Evolutionary conservation across 108 stramenopile species (phyloP).

Genomic region (Nitzschia palea): DNA sequence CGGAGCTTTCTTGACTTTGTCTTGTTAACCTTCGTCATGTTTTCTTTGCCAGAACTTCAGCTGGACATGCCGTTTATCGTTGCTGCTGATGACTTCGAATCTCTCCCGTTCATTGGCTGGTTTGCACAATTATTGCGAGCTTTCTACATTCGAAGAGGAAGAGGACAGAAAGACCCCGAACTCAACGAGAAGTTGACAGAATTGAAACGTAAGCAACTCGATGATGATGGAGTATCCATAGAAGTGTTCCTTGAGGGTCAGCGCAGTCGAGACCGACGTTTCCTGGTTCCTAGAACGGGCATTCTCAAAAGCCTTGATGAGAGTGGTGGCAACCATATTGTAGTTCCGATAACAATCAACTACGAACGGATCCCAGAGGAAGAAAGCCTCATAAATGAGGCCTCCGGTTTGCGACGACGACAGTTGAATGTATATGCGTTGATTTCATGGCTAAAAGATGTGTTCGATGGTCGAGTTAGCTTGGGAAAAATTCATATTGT

Average conservation of each 20-base stretch:
- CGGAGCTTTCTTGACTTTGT: constrained; percentile 87
- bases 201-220: constrained; percentile 15
- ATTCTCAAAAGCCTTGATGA: constrained; percentile 59
- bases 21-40: constrained; percentile 71
- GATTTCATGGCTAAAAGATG: constrained; percentile 35
- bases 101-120: constrained; percentile 75
- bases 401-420: constrained; percentile 21
- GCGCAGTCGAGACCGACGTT: constrained; percentile 79
- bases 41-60: constrained; percentile 83
- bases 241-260: constrained; percentile 89
- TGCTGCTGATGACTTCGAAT: constrained; percentile 75
- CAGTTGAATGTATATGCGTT: constrained; percentile 18
- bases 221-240: constrained; percentile 27
- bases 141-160: constrained; percentile 71
- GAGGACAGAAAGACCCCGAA: constrained; percentile 40
- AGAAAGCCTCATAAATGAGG: constrained; percentile 52
- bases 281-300: constrained; percentile 81
- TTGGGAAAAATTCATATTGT: constrained; percentile 76
- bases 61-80: constrained; percentile 73
- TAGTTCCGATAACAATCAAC: constrained; percentile 83
- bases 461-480: constrained; percentile 45
- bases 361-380: constrained; percentile 86
- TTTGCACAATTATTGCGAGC: constrained; percentile 51
- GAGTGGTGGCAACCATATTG: constrained; percentile 43
- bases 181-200: constrained; percentile 19